These are phyloP conservation scores for Kwoniella europaea DNA, from an alignment of 768 basidiomycete species.

Conservation along the genomic window DNA sequence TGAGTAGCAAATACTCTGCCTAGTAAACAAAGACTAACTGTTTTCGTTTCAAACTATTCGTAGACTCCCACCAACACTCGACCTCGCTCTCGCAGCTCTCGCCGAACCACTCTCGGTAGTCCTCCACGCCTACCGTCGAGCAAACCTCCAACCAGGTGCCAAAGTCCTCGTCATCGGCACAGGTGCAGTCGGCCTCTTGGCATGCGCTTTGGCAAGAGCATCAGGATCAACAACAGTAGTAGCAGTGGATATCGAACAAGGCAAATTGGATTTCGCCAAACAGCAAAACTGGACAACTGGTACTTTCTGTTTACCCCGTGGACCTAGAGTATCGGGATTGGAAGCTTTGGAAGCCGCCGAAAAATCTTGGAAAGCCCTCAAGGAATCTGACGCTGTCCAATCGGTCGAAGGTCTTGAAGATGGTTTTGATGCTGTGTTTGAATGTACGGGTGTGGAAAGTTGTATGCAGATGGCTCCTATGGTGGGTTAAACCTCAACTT, in stretches of 20 bases:
- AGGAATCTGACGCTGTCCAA: conserved; percentile 65
- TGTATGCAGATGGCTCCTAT: conserved; percentile 89
- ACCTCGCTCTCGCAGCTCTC: conserved; percentile 80
- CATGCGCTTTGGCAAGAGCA: conserved; percentile 74
- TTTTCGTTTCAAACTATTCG: not conserved
- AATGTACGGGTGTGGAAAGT: conserved; percentile 91
- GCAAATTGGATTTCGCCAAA: conserved; percentile 78
- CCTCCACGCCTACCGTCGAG: conserved; percentile 67
- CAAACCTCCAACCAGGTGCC: conserved; percentile 63
- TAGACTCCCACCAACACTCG: conserved; percentile 70
- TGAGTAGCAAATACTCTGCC: conserved; percentile 60
- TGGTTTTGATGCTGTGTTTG: conserved; percentile 91
- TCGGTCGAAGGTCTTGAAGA: conserved; percentile 63
- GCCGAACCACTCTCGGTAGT: conserved; percentile 95
- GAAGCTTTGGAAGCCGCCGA: conserved; percentile 53
- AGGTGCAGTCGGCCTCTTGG: conserved; percentile 90
- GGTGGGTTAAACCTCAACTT: conserved; percentile 63
- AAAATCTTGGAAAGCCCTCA: conserved; percentile 51
- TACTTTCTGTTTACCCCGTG: conserved; percentile 69
- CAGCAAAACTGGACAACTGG: conserved; percentile 75
- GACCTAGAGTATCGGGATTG: conserved; percentile 51
- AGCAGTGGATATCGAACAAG: conserved; percentile 82
- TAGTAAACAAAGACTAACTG: not conserved
- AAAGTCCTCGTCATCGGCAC: conserved; percentile 87
- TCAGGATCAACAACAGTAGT: conserved; percentile 73